A percentile compares a stretch with the other conserved stretches of the same genome.
Evolutionary conservation across 192 early-diverging fungal species (phyloP).

Genomic region (Backusella tarrabulga): DNA sequence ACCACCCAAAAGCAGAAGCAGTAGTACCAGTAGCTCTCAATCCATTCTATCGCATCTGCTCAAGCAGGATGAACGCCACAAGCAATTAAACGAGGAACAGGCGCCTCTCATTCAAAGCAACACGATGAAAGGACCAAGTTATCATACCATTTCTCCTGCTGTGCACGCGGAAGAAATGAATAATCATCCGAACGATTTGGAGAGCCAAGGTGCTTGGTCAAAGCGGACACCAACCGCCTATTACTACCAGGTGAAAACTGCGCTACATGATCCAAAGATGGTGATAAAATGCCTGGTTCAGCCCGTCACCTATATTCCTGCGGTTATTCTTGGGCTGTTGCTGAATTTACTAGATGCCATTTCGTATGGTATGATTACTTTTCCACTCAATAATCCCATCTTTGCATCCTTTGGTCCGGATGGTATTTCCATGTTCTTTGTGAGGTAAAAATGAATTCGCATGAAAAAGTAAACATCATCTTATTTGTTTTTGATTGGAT

Average conservation of each 20-base stretch:
- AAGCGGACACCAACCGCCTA: background rate
- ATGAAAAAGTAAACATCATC: slow-evolving; percentile 7
- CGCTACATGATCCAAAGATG: slow-evolving; percentile 8
- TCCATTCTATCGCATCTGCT: slow-evolving; percentile 26
- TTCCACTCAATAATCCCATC: slow-evolving; percentile 75
- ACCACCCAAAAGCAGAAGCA: background rate
- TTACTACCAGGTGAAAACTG: background rate
- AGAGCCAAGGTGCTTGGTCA: background rate
- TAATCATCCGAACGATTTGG: background rate
- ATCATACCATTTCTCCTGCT: background rate
- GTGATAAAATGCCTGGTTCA: slow-evolving; percentile 30
- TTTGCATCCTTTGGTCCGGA: slow-evolving; percentile 72
- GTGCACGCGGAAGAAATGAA: background rate
- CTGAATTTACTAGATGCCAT: slow-evolving; percentile 93
- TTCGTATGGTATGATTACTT: slow-evolving; percentile 88
- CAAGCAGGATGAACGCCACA: background rate
- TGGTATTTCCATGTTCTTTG: slow-evolving; percentile 96
- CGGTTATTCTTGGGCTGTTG: slow-evolving; percentile 86
- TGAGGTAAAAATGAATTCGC: slow-evolving; percentile 46
- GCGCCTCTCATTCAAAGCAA: background rate
- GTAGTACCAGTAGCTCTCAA: background rate
- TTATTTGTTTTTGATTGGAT: background rate
- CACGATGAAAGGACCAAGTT: background rate
- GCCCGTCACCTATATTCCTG: slow-evolving; percentile 76
- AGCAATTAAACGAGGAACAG: background rate